Conservation (phyloP, 208 protist species). For the Crithidia bombi region DNA sequence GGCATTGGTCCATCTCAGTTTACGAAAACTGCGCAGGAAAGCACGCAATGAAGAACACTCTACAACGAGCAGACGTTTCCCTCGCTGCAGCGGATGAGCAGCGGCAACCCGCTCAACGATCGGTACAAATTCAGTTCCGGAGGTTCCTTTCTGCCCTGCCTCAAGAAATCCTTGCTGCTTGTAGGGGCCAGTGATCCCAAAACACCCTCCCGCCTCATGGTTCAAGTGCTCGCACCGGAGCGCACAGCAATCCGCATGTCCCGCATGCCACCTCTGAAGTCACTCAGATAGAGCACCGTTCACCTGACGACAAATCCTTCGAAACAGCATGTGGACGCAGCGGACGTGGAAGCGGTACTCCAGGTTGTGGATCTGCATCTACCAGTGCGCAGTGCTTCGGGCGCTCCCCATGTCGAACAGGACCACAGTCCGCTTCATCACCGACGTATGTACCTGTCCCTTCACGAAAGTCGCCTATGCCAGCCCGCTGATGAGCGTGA, state of each 20-base stretch:
- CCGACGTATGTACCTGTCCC: background rate
- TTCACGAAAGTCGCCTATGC: background rate
- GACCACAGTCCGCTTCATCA: background rate
- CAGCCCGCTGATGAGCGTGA: background rate
- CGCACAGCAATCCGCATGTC: background rate
- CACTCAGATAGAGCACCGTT: background rate
- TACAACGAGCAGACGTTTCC: no score
- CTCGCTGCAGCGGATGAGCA: no score
- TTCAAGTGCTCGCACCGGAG: background rate
- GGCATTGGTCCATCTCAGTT: no score
- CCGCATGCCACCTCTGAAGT: background rate
- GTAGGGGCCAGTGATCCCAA: no score
- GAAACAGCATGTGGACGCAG: background rate
- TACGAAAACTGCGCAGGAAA: no score
- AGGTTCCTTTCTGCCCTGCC: no score
- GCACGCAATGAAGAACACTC: no score
- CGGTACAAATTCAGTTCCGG: no score
- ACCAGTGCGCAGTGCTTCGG: background rate
- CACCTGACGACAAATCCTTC: background rate
- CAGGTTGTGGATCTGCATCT: background rate
- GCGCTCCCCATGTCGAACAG: background rate
- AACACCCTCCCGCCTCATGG: background rate
- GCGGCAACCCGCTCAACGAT: no score
- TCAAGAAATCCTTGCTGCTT: no score
- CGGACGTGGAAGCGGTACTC: background rate